phyloP scores from a whole-genome alignment of 306 rosid genomes.

The Albizia julibrissin region DNA sequence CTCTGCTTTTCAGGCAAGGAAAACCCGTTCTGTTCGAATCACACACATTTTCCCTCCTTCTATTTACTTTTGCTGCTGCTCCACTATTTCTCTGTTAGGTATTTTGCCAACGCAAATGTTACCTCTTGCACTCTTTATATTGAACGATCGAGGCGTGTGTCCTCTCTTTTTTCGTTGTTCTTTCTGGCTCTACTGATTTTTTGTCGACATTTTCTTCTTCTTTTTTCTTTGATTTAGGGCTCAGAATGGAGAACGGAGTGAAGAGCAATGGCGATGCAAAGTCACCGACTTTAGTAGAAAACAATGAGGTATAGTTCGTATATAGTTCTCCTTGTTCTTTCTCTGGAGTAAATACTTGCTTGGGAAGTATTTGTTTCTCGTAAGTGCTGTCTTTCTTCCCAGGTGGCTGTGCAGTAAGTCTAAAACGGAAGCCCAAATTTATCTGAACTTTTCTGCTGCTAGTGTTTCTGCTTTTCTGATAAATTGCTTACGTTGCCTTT shows the following conservation, averaged over 20 bases:
- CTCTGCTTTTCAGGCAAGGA: constrained; percentile 1
- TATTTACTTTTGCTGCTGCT: background rate
- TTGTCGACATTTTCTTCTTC: background rate
- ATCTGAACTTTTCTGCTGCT: constrained; percentile 1
- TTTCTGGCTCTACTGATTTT: background rate
- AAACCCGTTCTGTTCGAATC: constrained; percentile 4
- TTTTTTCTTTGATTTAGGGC: constrained; percentile 38
- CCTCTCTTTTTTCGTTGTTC: background rate
- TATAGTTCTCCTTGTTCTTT: background rate
- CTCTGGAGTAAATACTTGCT: background rate
- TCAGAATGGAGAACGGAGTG: constrained; percentile 52
- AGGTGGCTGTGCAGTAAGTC: background rate
- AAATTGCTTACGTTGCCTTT: constrained; percentile 12
- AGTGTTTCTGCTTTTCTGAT: background rate
- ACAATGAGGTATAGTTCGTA: constrained; percentile 61
- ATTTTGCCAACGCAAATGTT: background rate
- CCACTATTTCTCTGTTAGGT: constrained; percentile 8
- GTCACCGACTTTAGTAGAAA: constrained; percentile 86
- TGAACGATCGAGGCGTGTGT: background rate
- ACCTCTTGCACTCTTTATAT: constrained; percentile 19
- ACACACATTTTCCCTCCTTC: background rate
- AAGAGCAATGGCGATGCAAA: constrained; percentile 52
- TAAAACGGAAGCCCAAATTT: background rate
- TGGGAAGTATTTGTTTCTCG: background rate
- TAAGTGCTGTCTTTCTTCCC: background rate